phyloP scores from a whole-genome alignment of 495 filamentous ascomycete species.

The Cercophora scortea region DNA sequence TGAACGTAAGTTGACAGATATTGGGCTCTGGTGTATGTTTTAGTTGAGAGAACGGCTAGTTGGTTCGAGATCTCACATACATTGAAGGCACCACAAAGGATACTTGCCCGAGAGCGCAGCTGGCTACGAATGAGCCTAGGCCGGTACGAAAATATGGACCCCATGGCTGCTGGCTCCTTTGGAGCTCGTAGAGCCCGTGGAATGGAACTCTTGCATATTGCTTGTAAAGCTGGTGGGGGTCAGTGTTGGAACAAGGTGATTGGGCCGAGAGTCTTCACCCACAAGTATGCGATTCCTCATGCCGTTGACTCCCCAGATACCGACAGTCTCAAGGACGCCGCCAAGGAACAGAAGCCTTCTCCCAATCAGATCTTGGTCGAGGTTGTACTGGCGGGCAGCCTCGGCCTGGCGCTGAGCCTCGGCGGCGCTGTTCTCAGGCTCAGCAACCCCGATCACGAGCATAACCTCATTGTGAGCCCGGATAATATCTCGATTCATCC shows the following conservation, averaged over 20 bases:
- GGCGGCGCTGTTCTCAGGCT: conserved; percentile 29
- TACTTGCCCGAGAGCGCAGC: not conserved
- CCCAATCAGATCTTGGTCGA: conserved; percentile 33
- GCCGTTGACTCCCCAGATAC: conserved; percentile 46
- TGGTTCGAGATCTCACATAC: not conserved
- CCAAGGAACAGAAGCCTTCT: conserved; percentile 28
- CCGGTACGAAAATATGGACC: conserved; percentile 19
- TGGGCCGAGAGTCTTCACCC: not conserved
- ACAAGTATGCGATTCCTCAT: conserved; percentile 44
- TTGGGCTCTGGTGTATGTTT: conserved; percentile 14
- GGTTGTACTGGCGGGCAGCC: conserved; percentile 17
- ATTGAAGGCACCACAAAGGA: not conserved
- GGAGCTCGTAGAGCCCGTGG: conserved; percentile 22
- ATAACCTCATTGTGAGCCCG: conserved; percentile 52
- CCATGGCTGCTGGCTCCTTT: conserved; percentile 21
- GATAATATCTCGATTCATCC: conserved; percentile 42
- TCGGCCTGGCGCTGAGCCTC: conserved; percentile 20
- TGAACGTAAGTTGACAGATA: conserved; percentile 24
- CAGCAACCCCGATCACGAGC: conserved; percentile 46
- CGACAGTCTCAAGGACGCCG: conserved; percentile 28
- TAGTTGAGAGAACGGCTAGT: not conserved
- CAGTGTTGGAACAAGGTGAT: not conserved
- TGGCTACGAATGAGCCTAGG: conserved; percentile 19
- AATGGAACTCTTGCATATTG: conserved; percentile 33
- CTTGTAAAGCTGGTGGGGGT: conserved; percentile 36